A percentile compares a stretch with the other conserved stretches of the same genome.
These are phyloP conservation scores for Parietichytrium sp. DNA, from an alignment of 108 stramenopile species.

Conservation along the genomic window DNA sequence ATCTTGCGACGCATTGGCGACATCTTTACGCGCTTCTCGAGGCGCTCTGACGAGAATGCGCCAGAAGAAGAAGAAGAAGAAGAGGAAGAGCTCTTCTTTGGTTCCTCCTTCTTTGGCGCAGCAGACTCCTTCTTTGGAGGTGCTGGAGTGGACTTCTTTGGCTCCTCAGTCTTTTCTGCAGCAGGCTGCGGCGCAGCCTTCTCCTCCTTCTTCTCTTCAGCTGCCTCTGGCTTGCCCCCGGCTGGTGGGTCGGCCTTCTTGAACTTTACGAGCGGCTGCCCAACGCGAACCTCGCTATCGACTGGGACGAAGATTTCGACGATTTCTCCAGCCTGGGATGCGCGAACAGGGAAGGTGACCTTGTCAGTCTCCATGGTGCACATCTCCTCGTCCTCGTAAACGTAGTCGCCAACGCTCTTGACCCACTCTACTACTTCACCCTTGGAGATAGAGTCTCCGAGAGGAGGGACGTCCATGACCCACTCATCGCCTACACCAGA, in stretches of 20 bases:
- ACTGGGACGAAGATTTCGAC: constrained; percentile 84
- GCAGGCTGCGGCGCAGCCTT: constrained; percentile 48
- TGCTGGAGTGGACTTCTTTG: background rate
- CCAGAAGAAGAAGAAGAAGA: background rate
- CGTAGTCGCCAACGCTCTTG: constrained; percentile 54
- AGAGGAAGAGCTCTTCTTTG: background rate
- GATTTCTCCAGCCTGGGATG: constrained; percentile 76
- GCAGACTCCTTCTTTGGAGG: constrained; percentile 29
- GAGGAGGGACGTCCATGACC: constrained; percentile 54
- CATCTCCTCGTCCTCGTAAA: constrained; percentile 58
- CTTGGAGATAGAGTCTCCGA: constrained; percentile 87
- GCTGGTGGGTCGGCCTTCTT: constrained; percentile 76
- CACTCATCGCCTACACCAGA: background rate
- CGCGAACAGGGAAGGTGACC: constrained; percentile 84
- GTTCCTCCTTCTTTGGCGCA: constrained; percentile 41
- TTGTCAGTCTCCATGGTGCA: constrained; percentile 92
- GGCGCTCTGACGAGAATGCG: constrained; percentile 60
- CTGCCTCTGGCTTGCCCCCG: constrained; percentile 44
- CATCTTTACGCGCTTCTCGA: constrained; percentile 97
- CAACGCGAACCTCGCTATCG: constrained; percentile 94
- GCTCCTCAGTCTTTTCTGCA: constrained; percentile 22
- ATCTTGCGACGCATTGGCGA: constrained; percentile 96
- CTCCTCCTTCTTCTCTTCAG: constrained; percentile 41
- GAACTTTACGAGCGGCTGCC: constrained; percentile 78
- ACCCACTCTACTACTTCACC: constrained; percentile 77